Evolutionary conservation across 108 stramenopile genomes (phyloP), one percentile per base, ranked within the genome.

Genomic region (Fistulifera solaris): DNA sequence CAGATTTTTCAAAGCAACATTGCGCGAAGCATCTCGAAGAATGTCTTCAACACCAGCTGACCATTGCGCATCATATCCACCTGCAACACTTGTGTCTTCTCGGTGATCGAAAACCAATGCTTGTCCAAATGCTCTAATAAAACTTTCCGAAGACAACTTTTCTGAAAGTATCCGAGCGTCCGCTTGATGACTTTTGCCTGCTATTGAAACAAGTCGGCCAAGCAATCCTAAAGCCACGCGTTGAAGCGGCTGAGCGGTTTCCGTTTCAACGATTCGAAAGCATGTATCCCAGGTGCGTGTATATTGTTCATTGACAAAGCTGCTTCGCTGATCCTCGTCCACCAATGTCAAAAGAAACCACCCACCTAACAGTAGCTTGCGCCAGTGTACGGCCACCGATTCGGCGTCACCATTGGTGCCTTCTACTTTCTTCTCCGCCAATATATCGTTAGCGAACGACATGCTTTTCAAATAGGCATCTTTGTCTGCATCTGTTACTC

Each of bases 51-150:
- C 81, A 31, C 93, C 93, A 44, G 71, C 46, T 18, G 83, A 83
- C 88, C 89, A 89, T 62, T 94, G 87, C 2, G 87, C 84, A 31
- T 77, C 68, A 44, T 89, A 79, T 1, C 86, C 85, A 10, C 86
- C 86, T 19, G 77, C 86, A 52, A 87, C 74, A 58, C 83, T 86
- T n/a, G 72, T 63, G 62, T 94, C 85, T 65, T 86, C 89, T 57
- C 67, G 70, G 58, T 94, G 93, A 62, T 89, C 80, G 54, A 68
- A 87, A 2, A 83, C 88, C 14, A 90, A 67, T 2, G 88, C 93
- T 21, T 72, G 68, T n/a, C 75, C 78, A 46, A 94, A 71, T 19
- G 58, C 47, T 19, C 62, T 65, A 43, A 81, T 81, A 50, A 83
- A 81, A 11, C 53, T 47, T 27, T 83, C 82, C 14, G 54, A 67